Evolutionary conservation across 306 rosid genomes (phyloP), one percentile per base, ranked within the genome.

Genomic region (Medicago arabica): DNA sequence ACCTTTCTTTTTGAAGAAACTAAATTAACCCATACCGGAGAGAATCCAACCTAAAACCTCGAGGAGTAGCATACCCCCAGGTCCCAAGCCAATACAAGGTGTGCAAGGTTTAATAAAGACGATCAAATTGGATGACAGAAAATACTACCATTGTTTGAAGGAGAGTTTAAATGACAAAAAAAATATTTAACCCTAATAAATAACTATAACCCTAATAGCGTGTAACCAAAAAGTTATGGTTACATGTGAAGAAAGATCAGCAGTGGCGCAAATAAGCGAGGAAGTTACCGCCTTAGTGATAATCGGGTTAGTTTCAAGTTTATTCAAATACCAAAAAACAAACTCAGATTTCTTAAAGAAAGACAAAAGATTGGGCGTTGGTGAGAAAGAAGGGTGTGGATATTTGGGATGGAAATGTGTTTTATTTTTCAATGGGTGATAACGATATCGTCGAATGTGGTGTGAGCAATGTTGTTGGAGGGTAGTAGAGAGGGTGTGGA

Each of bases 191-290:
- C 34, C 34, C 34, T 28, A 28, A 28, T 28, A 28, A 28, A n/a
- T n/a, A n/a, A n/a, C 23, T 21, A 28, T 28, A 28, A 28, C 4
- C 3, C 4, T 2, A 28, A 0, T 2, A 2, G 34, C 3, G 1
- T 28, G 2, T 28, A 28, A 28, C 34, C 4, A 28, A 28, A 39
- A 8, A 39, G 43, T 6, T 39, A 39, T 39, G 0, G 13, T 44
- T 44, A 44, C 97, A 91, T 91, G 95, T 8, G 95, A 81, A 62
- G 95, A 89, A 15, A 83, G 25, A 66, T 91, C 89, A 62, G 97
- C 75, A 21, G 92, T 92, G 18, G 74, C 67, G 65, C 80, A 89
- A 74, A 89, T 88, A 15, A 89, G 61, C 19, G 91, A 89, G 7
- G 95, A 85, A 2, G 92, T 79, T 44, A 87, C 40, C 76, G 87